These are phyloP conservation scores for Populus euphratica DNA, from an alignment of 345 rosid genomes.

Conservation along the genomic window DNA sequence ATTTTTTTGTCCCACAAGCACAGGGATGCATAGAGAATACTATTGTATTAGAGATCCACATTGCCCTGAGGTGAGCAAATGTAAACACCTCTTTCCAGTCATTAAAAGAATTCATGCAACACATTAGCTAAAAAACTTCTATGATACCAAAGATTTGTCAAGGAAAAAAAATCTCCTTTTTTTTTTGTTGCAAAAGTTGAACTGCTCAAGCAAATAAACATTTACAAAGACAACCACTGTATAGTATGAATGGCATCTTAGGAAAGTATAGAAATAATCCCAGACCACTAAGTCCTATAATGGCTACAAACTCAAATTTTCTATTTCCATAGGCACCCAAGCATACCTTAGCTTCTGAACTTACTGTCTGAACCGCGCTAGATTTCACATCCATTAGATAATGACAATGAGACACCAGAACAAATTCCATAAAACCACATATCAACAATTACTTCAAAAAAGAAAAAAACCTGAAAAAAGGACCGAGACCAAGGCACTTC, in stretches of 20 bases:
- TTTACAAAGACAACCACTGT: background rate
- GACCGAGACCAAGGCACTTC: constrained; percentile 52
- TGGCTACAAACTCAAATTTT: background rate
- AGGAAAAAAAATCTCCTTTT: background rate
- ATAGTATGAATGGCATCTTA: too few species aligned
- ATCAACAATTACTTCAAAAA: background rate
- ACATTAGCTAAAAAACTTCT: background rate
- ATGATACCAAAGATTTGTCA: background rate
- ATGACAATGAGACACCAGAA: background rate
- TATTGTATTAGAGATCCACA: background rate
- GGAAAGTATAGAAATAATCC: background rate
- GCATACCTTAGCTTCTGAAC: background rate
- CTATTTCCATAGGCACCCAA: background rate
- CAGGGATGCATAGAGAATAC: background rate
- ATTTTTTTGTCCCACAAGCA: background rate
- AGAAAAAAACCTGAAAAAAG: constrained; percentile 58
- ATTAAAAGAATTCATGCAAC: constrained; percentile 6
- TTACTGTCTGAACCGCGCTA: background rate
- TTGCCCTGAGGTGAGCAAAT: background rate
- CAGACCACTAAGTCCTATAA: background rate
- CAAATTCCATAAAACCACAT: background rate
- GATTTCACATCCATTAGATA: background rate
- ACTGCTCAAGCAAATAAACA: background rate
- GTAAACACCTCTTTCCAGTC: background rate
- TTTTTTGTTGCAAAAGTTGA: background rate